A percentile compares a stretch with the other conserved stretches of the same genome.
phyloP scores from a whole-genome alignment of 306 rosid genomes.

The Rosa persica region DNA sequence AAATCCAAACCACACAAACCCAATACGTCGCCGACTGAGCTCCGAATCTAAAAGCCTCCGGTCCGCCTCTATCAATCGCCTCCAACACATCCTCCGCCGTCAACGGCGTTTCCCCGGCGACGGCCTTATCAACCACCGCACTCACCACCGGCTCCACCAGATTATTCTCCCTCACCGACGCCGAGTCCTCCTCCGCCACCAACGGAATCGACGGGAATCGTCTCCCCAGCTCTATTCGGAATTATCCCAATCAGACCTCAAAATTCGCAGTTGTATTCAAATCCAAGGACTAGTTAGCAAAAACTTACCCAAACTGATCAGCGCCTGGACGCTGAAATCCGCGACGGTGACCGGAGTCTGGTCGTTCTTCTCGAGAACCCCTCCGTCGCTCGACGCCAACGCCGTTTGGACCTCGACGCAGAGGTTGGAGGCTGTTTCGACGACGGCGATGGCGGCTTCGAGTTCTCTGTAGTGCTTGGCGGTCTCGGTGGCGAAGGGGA shows the following conservation, averaged over 20 bases:
- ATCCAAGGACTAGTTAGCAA: not conserved
- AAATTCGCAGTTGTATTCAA: not conserved
- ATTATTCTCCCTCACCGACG: conserved; percentile 60
- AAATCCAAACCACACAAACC: conserved; percentile 32
- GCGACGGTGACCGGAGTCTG: conserved; percentile 87
- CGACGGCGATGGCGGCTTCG: conserved; percentile 65
- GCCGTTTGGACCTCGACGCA: conserved; percentile 70
- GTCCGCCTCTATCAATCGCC: conserved; percentile 90
- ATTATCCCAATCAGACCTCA: not conserved
- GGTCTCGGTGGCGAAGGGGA: conserved; percentile 51
- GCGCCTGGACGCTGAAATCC: conserved; percentile 94
- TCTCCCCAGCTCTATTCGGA: conserved; percentile 61
- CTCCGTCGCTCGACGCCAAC: conserved; percentile 41
- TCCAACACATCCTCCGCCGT: conserved; percentile 59
- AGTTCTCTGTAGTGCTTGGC: conserved; percentile 66
- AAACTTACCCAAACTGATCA: conserved; percentile 78
- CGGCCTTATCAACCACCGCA: conserved; percentile 45
- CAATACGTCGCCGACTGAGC: conserved; percentile 83
- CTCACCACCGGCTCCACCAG: conserved; percentile 54
- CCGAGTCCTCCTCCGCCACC: conserved; percentile 97
- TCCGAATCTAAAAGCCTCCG: conserved; percentile 61
- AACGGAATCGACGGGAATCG: conserved; percentile 81
- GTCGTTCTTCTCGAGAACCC: conserved; percentile 60
- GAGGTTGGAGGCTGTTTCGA: conserved; percentile 66
- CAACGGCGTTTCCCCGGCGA: conserved; percentile 38